Conservation (phyloP, 140 eudicot species). For the Anethum foeniculum region DNA sequence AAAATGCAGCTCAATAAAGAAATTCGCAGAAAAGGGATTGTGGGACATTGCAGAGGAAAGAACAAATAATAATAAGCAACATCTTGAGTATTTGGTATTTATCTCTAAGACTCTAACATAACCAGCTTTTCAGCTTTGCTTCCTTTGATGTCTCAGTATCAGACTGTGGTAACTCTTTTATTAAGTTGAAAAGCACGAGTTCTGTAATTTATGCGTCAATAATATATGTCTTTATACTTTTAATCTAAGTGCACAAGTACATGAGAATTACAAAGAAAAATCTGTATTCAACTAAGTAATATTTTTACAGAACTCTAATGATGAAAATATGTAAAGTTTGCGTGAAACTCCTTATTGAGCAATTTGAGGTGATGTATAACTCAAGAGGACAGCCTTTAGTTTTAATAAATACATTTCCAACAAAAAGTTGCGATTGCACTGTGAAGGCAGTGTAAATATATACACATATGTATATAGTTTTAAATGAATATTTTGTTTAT, state of each 20-base stretch:
- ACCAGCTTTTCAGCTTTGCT: constrained; percentile 8
- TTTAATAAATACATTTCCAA: too few species aligned
- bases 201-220: background rate
- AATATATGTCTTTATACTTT: background rate
- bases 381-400: background rate
- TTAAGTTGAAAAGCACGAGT: background rate
- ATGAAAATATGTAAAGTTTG: background rate
- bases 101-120: constrained; percentile 5
- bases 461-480: background rate
- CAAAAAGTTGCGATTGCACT: background rate
- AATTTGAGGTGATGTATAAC: background rate
- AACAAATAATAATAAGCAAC: constrained; percentile 54
- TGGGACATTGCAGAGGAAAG: constrained; percentile 93
- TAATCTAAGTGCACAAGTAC: background rate
- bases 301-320: background rate
- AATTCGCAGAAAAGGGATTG: constrained; percentile 90
- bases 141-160: background rate
- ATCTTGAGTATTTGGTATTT: constrained; percentile 79
- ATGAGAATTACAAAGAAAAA: background rate
- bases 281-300: background rate
- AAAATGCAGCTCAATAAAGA: constrained; percentile 72
- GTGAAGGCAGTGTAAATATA: background rate
- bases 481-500: background rate
- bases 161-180: background rate
- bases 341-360: background rate